A percentile compares a stretch with the other conserved stretches of the same genome.
Conservation (phyloP, 2,329 filamentous ascomycete species). For the Akanthomyces lecanii region DNA sequence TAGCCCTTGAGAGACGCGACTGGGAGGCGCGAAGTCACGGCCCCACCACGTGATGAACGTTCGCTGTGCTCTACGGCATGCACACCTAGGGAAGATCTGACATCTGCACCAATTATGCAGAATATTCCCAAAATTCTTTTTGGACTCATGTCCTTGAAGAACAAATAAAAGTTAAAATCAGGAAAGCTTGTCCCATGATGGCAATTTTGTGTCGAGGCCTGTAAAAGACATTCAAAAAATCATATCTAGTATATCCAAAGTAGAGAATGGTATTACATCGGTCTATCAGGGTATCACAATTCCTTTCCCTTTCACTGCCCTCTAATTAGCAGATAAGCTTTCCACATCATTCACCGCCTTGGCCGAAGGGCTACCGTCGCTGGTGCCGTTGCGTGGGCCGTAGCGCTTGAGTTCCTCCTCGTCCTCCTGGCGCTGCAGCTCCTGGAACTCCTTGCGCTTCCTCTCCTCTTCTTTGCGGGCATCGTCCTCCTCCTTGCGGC, state of each 20-base stretch:
- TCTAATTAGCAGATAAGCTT: conserved; percentile 53
- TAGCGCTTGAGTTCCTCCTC: conserved; percentile 11
- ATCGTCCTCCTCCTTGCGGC: conserved; percentile 2
- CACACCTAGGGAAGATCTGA: background rate
- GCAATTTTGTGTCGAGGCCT: background rate
- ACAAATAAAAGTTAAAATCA: background rate
- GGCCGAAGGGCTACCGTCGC: conserved; percentile 33
- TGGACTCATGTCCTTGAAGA: no score
- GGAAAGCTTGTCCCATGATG: background rate
- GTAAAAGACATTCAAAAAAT: background rate
- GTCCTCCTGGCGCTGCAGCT: conserved; percentile 4
- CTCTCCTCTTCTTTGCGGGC: conserved; percentile 1
- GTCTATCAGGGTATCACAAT: conserved; percentile 14
- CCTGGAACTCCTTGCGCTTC: background rate
- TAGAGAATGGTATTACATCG: conserved; percentile 8
- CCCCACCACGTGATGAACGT: conserved; percentile 13
- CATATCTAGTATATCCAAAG: conserved; percentile 1
- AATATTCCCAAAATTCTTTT: no score
- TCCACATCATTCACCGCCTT: conserved; percentile 51
- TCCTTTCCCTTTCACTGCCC: background rate
- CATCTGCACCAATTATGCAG: no score
- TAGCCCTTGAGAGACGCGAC: conserved; percentile 8
- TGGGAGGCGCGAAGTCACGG: conserved; percentile 2
- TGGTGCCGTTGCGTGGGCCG: conserved; percentile 16
- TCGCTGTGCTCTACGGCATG: background rate